Base-by-base conservation (phyloP, 192 early-diverging fungal species). In the Gaertneriomyces sp. region DNA sequence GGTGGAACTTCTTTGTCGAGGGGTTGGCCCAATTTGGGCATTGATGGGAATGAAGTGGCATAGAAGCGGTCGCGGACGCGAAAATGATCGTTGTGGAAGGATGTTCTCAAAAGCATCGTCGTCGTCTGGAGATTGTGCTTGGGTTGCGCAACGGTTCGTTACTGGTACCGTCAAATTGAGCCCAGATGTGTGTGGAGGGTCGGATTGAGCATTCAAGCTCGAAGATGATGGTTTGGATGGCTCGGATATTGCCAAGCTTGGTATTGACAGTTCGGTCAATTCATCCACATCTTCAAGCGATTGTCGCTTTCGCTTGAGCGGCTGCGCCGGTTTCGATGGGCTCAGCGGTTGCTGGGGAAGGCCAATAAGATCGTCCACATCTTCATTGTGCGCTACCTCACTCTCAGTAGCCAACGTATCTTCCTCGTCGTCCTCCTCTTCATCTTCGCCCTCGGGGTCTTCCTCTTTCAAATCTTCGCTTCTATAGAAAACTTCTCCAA, bases 71-170 rank as follows among this genome's bases (percentile, higher is more conserved):
- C 55, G 16, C 4, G 16, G 55, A 14, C 5, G 17, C 4, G n/a
- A 25, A 14, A 14, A 14, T 20, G 49, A 20, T n/a, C 20, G 49
- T 6, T 51, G 49, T n/a, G 49, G 49, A 51, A 57, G 33, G 38
- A 57, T 16, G 8, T 33, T n/a, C 5, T 57, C 55, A 57, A 57
- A 57, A n/a, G 55, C 55, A 16, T 57, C 55, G 55, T 57, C 55
- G 55, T 57, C 55, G 4, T 57, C 25, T 33, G 25, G 25, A 33
- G 25, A 33, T 33, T 33, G 25, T 33, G 25, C 25, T 33, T 33
- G 25, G 25, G 25, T 33, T 33, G 25, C 25, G 25, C 25, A 33
- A 33, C 25, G 25, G 25, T 33, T 33, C 25, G 25, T 2, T 33
- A 33, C 2, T 33, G 25, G 25, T 33, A 33, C 2, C 25, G 25